Base-by-base conservation (phyloP, 2,329 filamentous ascomycete genomes). In the Ilyonectria sp. region DNA sequence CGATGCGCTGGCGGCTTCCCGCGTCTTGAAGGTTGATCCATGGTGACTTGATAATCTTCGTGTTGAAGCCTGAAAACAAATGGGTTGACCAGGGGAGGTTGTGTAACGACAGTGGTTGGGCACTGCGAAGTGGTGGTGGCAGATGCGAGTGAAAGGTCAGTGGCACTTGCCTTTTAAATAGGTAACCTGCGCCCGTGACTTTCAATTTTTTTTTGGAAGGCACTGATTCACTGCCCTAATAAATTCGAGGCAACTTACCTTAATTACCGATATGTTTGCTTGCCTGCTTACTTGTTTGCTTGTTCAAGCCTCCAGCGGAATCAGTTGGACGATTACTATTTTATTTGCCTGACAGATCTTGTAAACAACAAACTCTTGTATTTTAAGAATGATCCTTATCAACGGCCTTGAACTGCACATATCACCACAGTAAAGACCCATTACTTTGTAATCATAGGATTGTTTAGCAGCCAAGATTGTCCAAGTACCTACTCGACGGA, bases 11-110 rank as follows among this genome's bases (percentile, higher is more conserved):
- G 60, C 19, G 15, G 15, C 29, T 40, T 47, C 5, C 58, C 58
- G 29, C 58, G 58, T 33, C 56, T 66, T 7, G 54, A 21, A 7
- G 26, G 26, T 44, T 53, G 53, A 3, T 23, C 17, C 60, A 67
- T 63, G 19, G 8, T 57, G n/a, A 11, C 4, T 21, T 7, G 33
- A 11, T 10, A 53, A 13, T 4, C 5, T 13, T 19, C 2, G n/a
- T 5, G 37, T 11, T 21, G 10, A 15, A 13, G 3, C 10, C 9
- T 1, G n/a, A 13, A 23, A 33, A 35, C n/a, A n/a, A 13, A 53
- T 3, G 13, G 6, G 6, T 17, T 53, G 8, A 33, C 13, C 11
- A 15, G 21, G n/a, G n/a, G n/a, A 13, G 3, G 50, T 23, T 46
- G 50, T 35, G n/a, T 13, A 35, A 21, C 19, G 31, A 35, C 9